A percentile compares a stretch with the other conserved stretches of the same genome.
These are phyloP conservation scores for Lanmaoa rubissima DNA, from an alignment of 768 basidiomycete genomes.

Conservation along the genomic window DNA sequence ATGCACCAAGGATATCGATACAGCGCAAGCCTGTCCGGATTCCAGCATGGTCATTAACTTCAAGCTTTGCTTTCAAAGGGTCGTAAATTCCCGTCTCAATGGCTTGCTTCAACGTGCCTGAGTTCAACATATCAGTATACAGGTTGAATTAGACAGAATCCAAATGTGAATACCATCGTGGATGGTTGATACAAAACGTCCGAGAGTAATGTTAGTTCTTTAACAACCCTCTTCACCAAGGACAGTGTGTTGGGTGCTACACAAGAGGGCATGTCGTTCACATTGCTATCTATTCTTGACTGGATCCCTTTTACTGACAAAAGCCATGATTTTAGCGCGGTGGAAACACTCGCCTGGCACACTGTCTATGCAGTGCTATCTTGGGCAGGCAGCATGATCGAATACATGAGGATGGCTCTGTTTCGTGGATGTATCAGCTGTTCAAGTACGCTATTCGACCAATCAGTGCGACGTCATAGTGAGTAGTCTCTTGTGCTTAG, in stretches of 20 bases:
- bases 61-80: no score
- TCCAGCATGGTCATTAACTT: no score
- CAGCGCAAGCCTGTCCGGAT: no score
- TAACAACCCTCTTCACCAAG: slow-evolving; percentile 87
- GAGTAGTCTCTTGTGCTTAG: slow-evolving; percentile 29
- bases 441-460: slow-evolving; percentile 84
- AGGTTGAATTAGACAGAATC: no score
- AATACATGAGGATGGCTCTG: slow-evolving; percentile 28
- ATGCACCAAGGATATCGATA: no score
- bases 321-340: slow-evolving; percentile 39
- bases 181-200: slow-evolving; percentile 81
- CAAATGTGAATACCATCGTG: background rate
- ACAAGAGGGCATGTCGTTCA: slow-evolving; percentile 46
- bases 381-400: slow-evolving; percentile 69
- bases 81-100: no score
- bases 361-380: slow-evolving; percentile 83
- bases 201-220: slow-evolving; percentile 62
- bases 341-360: slow-evolving; percentile 63
- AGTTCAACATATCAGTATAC: no score
- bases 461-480: slow-evolving; percentile 61
- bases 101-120: no score
- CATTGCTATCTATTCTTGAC: slow-evolving; percentile 1
- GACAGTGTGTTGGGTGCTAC: slow-evolving; percentile 84
- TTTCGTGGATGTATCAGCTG: slow-evolving; percentile 57
- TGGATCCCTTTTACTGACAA: slow-evolving; percentile 21